Percentiles rank a stretch among this genome's conserved stretches.
phyloP scores from a whole-genome alignment of 75 land plant species.

The Sequoia sempervirens region DNA sequence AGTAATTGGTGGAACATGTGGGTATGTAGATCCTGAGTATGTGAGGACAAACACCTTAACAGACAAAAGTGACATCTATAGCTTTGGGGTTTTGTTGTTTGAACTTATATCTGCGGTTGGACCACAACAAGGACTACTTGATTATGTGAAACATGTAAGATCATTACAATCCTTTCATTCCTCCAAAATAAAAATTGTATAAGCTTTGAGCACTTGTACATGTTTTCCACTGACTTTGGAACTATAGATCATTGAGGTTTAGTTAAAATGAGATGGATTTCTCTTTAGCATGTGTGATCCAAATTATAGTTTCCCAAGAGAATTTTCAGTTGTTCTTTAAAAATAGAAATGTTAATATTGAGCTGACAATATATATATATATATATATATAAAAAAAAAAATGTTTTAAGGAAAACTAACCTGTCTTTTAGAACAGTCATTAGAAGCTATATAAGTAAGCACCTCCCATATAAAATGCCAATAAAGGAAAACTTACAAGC shows the following conservation, averaged over 20 bases:
- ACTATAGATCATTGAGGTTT: not conserved
- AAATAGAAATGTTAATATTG: not conserved
- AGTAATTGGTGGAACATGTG: slow-evolving; percentile 20
- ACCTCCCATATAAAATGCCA: not conserved
- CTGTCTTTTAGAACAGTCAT: not conserved
- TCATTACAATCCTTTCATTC: not conserved
- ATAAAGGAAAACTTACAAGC: not conserved
- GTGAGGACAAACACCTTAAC: slow-evolving; percentile 18
- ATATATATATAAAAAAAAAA: not conserved
- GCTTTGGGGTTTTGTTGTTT: slow-evolving; percentile 28
- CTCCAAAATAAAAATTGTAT: not conserved
- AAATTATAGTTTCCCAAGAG: not conserved
- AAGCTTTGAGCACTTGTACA: not conserved
- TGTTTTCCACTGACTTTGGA: not conserved
- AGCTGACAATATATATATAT: not conserved
- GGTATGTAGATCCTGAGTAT: slow-evolving; percentile 31
- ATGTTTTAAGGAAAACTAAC: too few species aligned
- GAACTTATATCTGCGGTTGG: slow-evolving; percentile 23
- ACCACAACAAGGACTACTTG: slow-evolving; percentile 30
- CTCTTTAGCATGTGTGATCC: not conserved
- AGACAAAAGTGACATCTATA: slow-evolving; percentile 27
- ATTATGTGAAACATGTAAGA: slow-evolving; percentile 21
- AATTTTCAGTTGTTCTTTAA: not conserved
- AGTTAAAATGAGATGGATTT: not conserved
- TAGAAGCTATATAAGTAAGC: not conserved